Conservation (phyloP, 2,329 filamentous ascomycete species). For the Aspergillus fischeri region DNA sequence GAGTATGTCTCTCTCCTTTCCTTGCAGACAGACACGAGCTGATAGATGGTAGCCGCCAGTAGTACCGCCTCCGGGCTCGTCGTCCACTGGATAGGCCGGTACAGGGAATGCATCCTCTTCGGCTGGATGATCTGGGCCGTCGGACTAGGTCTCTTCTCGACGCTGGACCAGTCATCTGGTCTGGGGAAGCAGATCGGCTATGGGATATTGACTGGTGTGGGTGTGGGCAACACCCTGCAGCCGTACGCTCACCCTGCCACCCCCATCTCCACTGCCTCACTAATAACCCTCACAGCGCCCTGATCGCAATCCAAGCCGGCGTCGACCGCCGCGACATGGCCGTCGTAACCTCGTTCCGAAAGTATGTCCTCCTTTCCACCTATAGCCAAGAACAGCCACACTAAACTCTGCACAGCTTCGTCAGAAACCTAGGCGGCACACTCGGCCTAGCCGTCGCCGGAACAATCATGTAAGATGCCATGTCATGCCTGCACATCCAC, state of each 20-base stretch:
- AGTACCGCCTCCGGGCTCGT: constrained; percentile 51
- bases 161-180: constrained; percentile 45
- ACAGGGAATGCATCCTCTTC: constrained; percentile 52
- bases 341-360: constrained; percentile 36
- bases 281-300: constrained; percentile 13
- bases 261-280: background rate
- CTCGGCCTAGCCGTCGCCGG: constrained; percentile 39
- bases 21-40: background rate
- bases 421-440: constrained; percentile 41
- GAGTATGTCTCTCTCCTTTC: constrained; percentile 17
- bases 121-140: constrained; percentile 52
- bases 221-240: constrained; percentile 52
- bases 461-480: constrained; percentile 35
- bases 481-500: background rate
- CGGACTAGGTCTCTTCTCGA: constrained; percentile 52
- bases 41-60: constrained; percentile 41
- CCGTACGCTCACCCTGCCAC: constrained; percentile 25
- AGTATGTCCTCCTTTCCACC: constrained; percentile 15
- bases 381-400: background rate
- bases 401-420: constrained; percentile 27
- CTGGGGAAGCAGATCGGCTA: constrained; percentile 55
- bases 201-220: constrained; percentile 49
- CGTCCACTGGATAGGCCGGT: constrained; percentile 51
- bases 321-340: constrained; percentile 40
- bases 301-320: constrained; percentile 40